Conservation (phyloP, 495 filamentous ascomycete species). For the Penicillium manginii region DNA sequence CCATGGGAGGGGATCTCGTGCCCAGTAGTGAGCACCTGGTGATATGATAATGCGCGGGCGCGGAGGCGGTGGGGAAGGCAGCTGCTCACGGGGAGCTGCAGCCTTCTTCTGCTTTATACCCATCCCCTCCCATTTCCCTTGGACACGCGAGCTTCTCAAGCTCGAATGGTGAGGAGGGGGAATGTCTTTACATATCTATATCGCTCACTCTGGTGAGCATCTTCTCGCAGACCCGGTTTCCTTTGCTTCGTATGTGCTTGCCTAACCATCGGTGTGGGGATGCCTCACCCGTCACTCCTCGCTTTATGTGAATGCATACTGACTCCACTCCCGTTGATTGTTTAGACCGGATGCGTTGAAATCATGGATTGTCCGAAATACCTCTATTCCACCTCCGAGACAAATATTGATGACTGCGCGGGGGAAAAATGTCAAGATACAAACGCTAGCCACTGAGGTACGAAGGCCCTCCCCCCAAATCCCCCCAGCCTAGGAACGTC, state of each 20-base stretch:
- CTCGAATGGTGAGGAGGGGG: conserved; percentile 45
- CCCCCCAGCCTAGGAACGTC: background rate
- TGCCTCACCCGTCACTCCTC: conserved; percentile 4
- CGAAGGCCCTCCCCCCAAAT: conserved; percentile 12
- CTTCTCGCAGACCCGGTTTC: conserved; percentile 70
- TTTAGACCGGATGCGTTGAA: conserved; percentile 70
- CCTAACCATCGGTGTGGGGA: conserved; percentile 12
- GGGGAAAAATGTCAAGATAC: conserved; percentile 77
- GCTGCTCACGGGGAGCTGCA: conserved; percentile 24
- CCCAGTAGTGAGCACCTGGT: conserved; percentile 21
- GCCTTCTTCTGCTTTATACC: conserved; percentile 21
- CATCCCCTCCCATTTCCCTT: conserved; percentile 35
- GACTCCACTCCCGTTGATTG: conserved; percentile 19
- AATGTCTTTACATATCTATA: conserved; percentile 81
- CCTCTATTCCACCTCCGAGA: conserved; percentile 66
- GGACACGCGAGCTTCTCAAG: conserved; percentile 30
- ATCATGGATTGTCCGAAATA: conserved; percentile 68
- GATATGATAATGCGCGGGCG: conserved; percentile 34
- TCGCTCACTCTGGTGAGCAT: conserved; percentile 87
- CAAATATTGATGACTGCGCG: conserved; percentile 84
- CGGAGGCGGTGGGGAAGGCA: conserved; percentile 29
- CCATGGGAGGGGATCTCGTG: conserved; percentile 44
- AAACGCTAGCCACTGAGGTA: conserved; percentile 77
- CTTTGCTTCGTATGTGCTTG: conserved; percentile 65
- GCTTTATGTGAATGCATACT: conserved; percentile 19